A percentile compares a stretch with the other conserved stretches of the same genome.
These are phyloP conservation scores for Amanita rubescens DNA, from an alignment of 768 basidiomycete genomes.

Conservation along the genomic window DNA sequence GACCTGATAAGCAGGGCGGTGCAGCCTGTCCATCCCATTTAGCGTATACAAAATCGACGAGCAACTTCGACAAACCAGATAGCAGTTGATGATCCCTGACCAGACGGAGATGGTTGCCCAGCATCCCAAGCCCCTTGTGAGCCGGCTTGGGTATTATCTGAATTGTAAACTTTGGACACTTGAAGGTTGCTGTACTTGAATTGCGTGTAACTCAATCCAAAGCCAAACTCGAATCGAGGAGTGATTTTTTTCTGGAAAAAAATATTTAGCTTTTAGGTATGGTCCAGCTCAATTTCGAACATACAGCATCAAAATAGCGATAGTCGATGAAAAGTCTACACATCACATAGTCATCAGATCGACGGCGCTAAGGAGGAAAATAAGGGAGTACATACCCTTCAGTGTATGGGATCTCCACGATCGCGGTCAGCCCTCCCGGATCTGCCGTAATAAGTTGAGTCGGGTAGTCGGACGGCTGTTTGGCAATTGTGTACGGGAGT, in stretches of 20 bases:
- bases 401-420: slow-evolving; percentile 49
- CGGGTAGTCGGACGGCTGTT: slow-evolving; percentile 47
- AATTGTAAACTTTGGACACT: slow-evolving; percentile 32
- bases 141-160: slow-evolving; percentile 30
- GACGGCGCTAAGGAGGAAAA: background rate
- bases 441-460: slow-evolving; percentile 39
- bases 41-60: background rate
- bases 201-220: slow-evolving; percentile 78
- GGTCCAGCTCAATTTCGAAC: slow-evolving; percentile 19
- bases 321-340: slow-evolving; percentile 61
- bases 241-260: slow-evolving; percentile 55
- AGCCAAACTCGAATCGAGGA: slow-evolving; percentile 87
- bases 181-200: slow-evolving; percentile 64
- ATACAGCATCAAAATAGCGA: slow-evolving; percentile 59
- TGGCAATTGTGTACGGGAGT: slow-evolving; percentile 72
- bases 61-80: slow-evolving; percentile 35
- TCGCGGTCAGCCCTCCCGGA: slow-evolving; percentile 25
- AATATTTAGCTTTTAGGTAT: background rate
- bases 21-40: slow-evolving; percentile 37
- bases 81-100: slow-evolving; percentile 52
- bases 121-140: slow-evolving; percentile 47
- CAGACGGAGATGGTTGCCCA: slow-evolving; percentile 47
- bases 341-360: background rate
- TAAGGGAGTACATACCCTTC: slow-evolving; percentile 35
- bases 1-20: slow-evolving; percentile 55